phyloP scores from a whole-genome alignment of 768 basidiomycete species.

The Termitomyces titanicus region DNA sequence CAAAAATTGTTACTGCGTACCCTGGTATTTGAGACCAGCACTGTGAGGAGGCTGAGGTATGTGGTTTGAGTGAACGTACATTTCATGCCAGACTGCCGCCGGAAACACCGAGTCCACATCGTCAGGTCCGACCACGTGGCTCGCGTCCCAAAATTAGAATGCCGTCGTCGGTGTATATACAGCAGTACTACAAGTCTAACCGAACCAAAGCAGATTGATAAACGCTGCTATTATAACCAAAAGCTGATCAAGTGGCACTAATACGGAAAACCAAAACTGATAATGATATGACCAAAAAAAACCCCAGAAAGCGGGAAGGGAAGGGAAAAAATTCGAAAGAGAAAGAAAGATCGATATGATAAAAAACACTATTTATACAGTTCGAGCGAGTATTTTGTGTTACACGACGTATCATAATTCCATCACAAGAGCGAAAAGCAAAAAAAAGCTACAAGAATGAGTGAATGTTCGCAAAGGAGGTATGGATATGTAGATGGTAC shows the following conservation, averaged over 20 bases:
- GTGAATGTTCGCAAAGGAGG: neutral
- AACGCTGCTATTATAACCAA: too few species aligned
- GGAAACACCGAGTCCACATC: neutral
- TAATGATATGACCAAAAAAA: too few species aligned
- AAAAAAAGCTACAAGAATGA: conserved; percentile 11
- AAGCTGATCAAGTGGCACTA: too few species aligned
- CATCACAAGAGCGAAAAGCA: conserved; percentile 7
- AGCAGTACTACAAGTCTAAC: too few species aligned
- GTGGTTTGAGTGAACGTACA: conserved; percentile 45
- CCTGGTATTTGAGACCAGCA: conserved; percentile 52
- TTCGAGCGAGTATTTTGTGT: conserved; percentile 1
- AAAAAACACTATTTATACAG: conserved; percentile 16
- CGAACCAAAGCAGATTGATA: too few species aligned
- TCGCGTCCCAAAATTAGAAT: too few species aligned
- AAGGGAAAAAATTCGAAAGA: neutral
- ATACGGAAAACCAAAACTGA: too few species aligned
- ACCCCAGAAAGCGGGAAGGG: too few species aligned
- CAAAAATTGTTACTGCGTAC: conserved; percentile 14
- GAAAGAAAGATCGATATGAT: too few species aligned
- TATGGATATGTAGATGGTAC: neutral
- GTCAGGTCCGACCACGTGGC: neutral
- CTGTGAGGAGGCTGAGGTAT: conserved; percentile 73
- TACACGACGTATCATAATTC: conserved; percentile 13
- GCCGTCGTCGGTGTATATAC: too few species aligned
- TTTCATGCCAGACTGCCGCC: conserved; percentile 13